phyloP scores from a whole-genome alignment of 106 monocot genomes.

The Dendrobium catenatum region DNA sequence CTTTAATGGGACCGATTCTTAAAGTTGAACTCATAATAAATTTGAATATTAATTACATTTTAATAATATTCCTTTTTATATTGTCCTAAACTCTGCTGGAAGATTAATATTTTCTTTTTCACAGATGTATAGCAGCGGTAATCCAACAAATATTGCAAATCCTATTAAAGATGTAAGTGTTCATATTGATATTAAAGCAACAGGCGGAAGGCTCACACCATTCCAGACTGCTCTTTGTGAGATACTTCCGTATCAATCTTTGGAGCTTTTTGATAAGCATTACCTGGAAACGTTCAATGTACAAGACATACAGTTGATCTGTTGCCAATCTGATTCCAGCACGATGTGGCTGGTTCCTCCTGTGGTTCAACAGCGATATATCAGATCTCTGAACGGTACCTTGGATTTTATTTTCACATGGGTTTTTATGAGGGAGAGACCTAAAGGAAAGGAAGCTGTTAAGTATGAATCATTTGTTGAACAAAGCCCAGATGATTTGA shows the following conservation, averaged over 20 bases:
- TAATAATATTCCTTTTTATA: not conserved
- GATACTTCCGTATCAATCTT: slow-evolving; percentile 36
- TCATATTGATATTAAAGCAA: slow-evolving; percentile 78
- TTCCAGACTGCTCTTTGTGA: slow-evolving; percentile 80
- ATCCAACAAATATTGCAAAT: slow-evolving; percentile 97
- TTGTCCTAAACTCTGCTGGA: not conserved
- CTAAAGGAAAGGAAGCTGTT: slow-evolving; percentile 94
- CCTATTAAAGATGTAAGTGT: slow-evolving; percentile 79
- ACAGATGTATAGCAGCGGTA: slow-evolving; percentile 99
- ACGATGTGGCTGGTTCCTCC: slow-evolving; percentile 77
- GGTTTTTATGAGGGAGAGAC: slow-evolving; percentile 85
- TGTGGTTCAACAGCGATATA: slow-evolving; percentile 50
- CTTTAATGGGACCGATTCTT: not conserved
- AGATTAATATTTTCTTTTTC: slow-evolving; percentile 27
- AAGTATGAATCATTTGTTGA: slow-evolving; percentile 58
- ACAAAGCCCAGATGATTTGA: slow-evolving; percentile 34
- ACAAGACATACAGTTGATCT: slow-evolving; percentile 94
- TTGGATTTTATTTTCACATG: slow-evolving; percentile 67
- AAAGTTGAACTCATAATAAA: not conserved
- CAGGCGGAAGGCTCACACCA: slow-evolving; percentile 57
- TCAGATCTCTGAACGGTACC: slow-evolving; percentile 36
- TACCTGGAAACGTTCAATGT: slow-evolving; percentile 65
- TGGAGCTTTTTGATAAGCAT: slow-evolving; percentile 25
- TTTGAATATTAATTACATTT: not conserved
- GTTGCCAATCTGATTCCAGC: slow-evolving; percentile 92